Evolutionary conservation across 2,329 filamentous ascomycete species (phyloP).

Genomic region (Cladosporium sp.): DNA sequence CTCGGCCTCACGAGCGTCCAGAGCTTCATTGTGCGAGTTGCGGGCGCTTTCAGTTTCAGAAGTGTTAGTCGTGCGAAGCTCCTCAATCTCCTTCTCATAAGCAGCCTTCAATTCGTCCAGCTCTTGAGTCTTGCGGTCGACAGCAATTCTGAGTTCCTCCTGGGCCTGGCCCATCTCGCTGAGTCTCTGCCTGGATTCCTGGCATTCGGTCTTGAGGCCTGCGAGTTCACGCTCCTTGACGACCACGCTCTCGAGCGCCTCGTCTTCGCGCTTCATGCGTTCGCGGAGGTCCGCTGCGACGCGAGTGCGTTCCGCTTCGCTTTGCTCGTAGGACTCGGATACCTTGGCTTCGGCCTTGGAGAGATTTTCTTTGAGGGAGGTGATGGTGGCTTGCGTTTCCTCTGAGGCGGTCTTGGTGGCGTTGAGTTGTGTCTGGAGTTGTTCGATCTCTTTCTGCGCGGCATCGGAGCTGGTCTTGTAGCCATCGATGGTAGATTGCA

Average conservation of each 20-base stretch:
- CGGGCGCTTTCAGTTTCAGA: not conserved
- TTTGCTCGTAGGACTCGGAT: conserved; percentile 1
- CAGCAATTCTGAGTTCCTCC: conserved; percentile 2
- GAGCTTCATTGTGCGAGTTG: not conserved
- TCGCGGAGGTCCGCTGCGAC: not conserved
- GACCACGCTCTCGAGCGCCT: not conserved
- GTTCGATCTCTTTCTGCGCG: conserved; percentile 24
- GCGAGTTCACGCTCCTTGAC: conserved; percentile 20
- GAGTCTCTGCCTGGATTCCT: conserved; percentile 9
- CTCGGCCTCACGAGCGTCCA: conserved; percentile 12
- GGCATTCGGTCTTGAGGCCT: conserved; percentile 17
- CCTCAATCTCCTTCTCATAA: conserved; percentile 3
- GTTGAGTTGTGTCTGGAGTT: conserved; percentile 21
- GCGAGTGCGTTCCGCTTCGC: not conserved
- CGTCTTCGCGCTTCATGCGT: conserved; percentile 14
- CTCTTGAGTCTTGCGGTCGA: conserved; percentile 12
- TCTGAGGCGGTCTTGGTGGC: conserved; percentile 4
- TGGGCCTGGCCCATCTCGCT: conserved; percentile 7
- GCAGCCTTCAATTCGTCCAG: conserved; percentile 8
- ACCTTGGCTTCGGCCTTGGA: conserved; percentile 22
- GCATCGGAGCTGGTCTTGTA: conserved; percentile 18
- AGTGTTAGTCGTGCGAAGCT: conserved; percentile 3
- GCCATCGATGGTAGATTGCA: conserved; percentile 22
- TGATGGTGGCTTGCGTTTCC: conserved; percentile 14
- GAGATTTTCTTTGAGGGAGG: conserved; percentile 22